These are phyloP conservation scores for Leccinum incarnatum DNA, from an alignment of 768 basidiomycete species.

Conservation along the genomic window DNA sequence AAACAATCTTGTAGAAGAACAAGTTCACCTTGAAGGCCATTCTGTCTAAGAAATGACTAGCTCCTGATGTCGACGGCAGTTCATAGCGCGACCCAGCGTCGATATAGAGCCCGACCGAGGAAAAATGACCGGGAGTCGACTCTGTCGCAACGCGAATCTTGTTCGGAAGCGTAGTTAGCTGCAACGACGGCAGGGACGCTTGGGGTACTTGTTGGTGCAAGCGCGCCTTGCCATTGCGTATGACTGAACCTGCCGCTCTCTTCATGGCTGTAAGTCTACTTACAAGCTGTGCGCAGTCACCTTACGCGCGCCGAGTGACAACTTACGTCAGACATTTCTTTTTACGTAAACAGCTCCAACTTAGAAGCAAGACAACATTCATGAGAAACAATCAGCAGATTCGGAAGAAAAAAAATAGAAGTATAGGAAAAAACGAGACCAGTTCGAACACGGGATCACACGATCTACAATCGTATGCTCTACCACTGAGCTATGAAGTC, in stretches of 20 bases:
- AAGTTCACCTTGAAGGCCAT: conserved; percentile 90
- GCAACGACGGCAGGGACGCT: conserved; percentile 37
- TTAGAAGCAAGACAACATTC: background rate
- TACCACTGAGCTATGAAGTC: conserved; percentile 46
- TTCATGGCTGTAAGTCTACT: conserved; percentile 33
- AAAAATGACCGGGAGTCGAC: conserved; percentile 88
- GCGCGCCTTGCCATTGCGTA: conserved; percentile 34
- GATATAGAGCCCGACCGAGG: conserved; percentile 88
- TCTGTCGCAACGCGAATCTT: conserved; percentile 92
- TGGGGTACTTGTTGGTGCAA: conserved; percentile 28
- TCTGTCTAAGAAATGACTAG: conserved; percentile 89
- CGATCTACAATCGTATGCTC: conserved; percentile 62
- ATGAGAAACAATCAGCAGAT: too few relatives aligned
- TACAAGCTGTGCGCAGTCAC: background rate
- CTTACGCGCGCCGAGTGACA: background rate
- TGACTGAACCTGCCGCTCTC: conserved; percentile 36
- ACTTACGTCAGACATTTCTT: conserved; percentile 5
- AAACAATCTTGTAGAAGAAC: background rate
- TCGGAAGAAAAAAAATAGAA: background rate
- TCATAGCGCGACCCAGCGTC: conserved; percentile 95
- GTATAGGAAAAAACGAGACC: background rate
- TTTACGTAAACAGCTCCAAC: background rate
- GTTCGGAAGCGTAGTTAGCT: conserved; percentile 86
- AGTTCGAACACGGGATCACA: conserved; percentile 53
- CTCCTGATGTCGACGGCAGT: conserved; percentile 65